Evolutionary conservation across 345 rosid species (phyloP), one percentile per base, ranked within the genome.

Genomic region (Raphanus raphanistrum): DNA sequence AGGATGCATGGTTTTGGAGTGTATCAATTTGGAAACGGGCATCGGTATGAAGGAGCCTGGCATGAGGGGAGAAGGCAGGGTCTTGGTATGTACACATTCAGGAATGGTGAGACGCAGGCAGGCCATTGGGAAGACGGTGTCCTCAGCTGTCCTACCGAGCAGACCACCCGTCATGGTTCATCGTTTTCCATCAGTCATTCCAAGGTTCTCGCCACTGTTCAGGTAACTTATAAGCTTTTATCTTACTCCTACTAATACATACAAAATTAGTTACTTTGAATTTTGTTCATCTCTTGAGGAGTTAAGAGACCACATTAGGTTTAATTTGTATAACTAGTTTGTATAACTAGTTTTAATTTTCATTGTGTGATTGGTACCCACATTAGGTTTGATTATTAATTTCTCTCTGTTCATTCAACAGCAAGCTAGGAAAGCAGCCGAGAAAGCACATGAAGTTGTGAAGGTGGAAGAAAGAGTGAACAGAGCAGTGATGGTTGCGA

Each of bases 61-160:
- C 97, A 91, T 76, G 97, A 91, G 77, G 94, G 97, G 58, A 90
- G 85, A 82, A 90, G 93, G 87, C 92, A 92, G 83, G 97, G 97
- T 36, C 85, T 87, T 50, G 97, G 97, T 66, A 83, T 87, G 85
- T 92, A 92, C 81, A 86, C 88, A 50, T 91, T 89, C 78, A 84
- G 88, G 66, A 90, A 81, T 61, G 94, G 97, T n/a, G 92, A 92
- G 74, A 86, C 86, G 73, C 91, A 88, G 72, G 84, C 84, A 63
- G 97, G 97, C 50, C 93, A 89, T 35, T 92, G 97, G 97, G 83
- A 88, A 77, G 84, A 88, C 52, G 94, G 80, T 35, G 80, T 76
- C 59, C 80, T 80, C 60, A 72, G 77, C 73, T 75, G 80, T 71
- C 74, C 80, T 35, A 80, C 73, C 13, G 80, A 75, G 65, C 80